A percentile compares a stretch with the other conserved stretches of the same genome.
phyloP scores from a whole-genome alignment of 345 rosid genomes.

The Eucalyptus grandis region DNA sequence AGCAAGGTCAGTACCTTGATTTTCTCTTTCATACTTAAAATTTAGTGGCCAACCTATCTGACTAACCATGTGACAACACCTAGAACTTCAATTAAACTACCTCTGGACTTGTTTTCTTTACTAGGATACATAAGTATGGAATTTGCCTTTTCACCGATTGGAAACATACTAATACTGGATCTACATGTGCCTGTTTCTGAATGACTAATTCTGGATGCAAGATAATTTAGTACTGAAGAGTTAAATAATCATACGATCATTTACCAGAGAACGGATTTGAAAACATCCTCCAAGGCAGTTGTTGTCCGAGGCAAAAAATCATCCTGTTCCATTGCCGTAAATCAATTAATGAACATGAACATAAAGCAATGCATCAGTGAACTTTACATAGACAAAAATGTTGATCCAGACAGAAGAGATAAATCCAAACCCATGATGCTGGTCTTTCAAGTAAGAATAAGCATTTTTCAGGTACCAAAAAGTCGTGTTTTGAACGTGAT shows the following conservation, averaged over 20 bases:
- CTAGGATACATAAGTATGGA: background rate
- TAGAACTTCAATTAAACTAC: background rate
- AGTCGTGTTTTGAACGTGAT: background rate
- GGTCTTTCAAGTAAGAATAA: background rate
- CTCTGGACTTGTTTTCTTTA: background rate
- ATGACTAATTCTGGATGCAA: background rate
- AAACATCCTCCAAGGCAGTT: slow-evolving; percentile 67
- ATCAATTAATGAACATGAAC: background rate
- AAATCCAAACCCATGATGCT: background rate
- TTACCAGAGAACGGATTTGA: slow-evolving; percentile 85
- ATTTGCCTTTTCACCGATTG: background rate
- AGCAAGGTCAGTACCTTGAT: background rate
- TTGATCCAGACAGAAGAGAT: background rate
- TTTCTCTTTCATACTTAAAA: background rate
- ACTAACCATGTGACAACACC: background rate
- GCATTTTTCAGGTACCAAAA: background rate
- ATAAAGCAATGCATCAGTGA: background rate
- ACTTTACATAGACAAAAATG: background rate
- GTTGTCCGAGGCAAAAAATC: slow-evolving; percentile 95
- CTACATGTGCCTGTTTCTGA: background rate
- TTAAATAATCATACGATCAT: background rate
- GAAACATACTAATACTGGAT: background rate
- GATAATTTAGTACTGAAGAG: background rate
- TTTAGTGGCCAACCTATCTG: background rate
- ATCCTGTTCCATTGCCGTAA: slow-evolving; percentile 42